Evolutionary conservation across 805 yeast species (phyloP), one percentile per base, ranked within the genome.

Genomic region (Saccharomycopsis javanensis): DNA sequence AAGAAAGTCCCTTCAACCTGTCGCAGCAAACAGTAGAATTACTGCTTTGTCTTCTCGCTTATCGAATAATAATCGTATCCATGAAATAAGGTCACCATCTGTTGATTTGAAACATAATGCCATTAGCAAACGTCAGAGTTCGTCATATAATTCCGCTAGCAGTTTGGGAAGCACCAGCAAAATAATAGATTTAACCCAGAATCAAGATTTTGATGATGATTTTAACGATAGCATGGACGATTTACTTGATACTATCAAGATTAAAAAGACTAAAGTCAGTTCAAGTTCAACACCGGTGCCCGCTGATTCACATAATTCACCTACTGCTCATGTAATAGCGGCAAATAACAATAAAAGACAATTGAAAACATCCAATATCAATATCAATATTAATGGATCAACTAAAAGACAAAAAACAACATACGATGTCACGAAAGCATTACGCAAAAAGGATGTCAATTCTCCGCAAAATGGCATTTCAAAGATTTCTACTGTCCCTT

Each of bases 141-240:
- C 23, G 3, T 35, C 42, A 16, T 6, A n/a, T 15, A 18, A 42
- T 20, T 20, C 48, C 13, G 10, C 25, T 8, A 4, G 25, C 4
- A 42, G 48, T 23, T 25, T 20, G 25, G 48, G 28, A 20, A 42
- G 23, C 6, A 42, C 28, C 15, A 42, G 48, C 48, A 42, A 57
- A 31, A 46, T 57, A 2, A 57, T 57, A 16, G 59, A 57, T 31
- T 53, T 57, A 45, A 57, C 59, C 11, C 54, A 53, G 37, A 52
- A 42, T 10, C 54, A 55, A 38, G 57, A 50, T 20, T 33, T 34
- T 16, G 56, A 57, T 23, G 59, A 53, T 15, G 59, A 57, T 30
- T 57, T 57, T 38, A 50, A 57, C 18, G 59, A 57, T 33, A 57
- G 59, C 20, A 56, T 56, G 46, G 59, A 52, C 11, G 56, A 45